Evolutionary conservation across 2,329 filamentous ascomycete species (phyloP).

Genomic region (Trichoderma koningii): DNA sequence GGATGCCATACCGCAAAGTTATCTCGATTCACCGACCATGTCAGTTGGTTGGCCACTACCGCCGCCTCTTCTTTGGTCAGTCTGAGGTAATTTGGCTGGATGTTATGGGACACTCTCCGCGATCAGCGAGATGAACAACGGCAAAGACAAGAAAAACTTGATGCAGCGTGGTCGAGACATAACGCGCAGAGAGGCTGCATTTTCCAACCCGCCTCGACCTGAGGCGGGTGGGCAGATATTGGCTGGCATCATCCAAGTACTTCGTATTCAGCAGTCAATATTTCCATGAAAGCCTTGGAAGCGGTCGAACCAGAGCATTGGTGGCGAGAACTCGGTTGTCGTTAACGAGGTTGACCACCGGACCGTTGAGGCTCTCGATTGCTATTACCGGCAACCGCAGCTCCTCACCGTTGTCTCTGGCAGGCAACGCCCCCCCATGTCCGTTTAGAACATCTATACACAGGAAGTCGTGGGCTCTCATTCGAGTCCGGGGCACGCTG

Average conservation of each 20-base stretch:
- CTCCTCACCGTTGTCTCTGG: neutral
- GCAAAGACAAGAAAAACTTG: neutral
- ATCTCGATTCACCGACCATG: constrained; percentile 26
- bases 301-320: constrained; percentile 10
- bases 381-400: neutral
- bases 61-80: constrained; percentile 11
- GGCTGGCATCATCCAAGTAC: neutral
- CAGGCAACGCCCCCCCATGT: constrained; percentile 7
- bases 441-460: constrained; percentile 5
- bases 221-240: neutral
- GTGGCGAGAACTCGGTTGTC: constrained; percentile 22
- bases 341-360: neutral
- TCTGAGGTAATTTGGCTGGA: neutral
- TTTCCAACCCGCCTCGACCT: neutral
- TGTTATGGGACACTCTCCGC: neutral
- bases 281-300: neutral
- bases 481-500: constrained; percentile 22
- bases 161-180: neutral
- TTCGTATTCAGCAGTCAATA: neutral
- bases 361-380: constrained; percentile 9
- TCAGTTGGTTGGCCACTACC: constrained; percentile 3
- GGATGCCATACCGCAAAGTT: constrained; percentile 6
- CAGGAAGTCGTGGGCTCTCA: constrained; percentile 11
- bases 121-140: neutral
- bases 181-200: neutral